These are phyloP conservation scores for Acanthamoeba lenticulata DNA, from an alignment of 208 protist species.

Conservation along the genomic window DNA sequence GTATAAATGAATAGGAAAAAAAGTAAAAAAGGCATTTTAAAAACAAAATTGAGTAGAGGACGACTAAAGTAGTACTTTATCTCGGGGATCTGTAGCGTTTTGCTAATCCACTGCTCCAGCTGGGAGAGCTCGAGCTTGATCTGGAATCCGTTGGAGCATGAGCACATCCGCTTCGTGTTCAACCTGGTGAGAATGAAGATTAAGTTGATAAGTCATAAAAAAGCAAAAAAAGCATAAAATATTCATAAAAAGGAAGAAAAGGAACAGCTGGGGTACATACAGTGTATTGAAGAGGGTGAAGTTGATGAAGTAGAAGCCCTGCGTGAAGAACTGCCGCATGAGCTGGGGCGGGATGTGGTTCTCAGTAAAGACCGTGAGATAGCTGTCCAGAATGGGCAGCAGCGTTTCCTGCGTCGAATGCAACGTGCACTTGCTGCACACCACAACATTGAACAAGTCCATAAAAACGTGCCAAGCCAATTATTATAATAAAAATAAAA, in stretches of 20 bases:
- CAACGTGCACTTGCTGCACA: constrained; percentile 5
- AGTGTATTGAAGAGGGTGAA: constrained; percentile 59
- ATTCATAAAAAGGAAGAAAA: no score
- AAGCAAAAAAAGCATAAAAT: no score
- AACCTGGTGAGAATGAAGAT: background rate
- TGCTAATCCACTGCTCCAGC: constrained; percentile 67
- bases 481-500: background rate
- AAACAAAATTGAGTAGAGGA: background rate
- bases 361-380: constrained; percentile 50
- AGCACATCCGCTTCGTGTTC: constrained; percentile 47
- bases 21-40: no score
- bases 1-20: no score
- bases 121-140: constrained; percentile 64
- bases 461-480: background rate
- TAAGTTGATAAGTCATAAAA: no score
- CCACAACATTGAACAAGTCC: background rate
- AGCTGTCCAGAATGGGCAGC: constrained; percentile 47
- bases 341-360: background rate
- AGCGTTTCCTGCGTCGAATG: constrained; percentile 38
- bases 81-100: constrained; percentile 21
- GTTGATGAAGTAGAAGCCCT: constrained; percentile 60
- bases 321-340: constrained; percentile 53
- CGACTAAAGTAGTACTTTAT: constrained; percentile 6
- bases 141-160: constrained; percentile 63
- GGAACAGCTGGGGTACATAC: no score